Base-by-base conservation (phyloP, 495 filamentous ascomycete species). In the Neurospora tetrasperma region DNA sequence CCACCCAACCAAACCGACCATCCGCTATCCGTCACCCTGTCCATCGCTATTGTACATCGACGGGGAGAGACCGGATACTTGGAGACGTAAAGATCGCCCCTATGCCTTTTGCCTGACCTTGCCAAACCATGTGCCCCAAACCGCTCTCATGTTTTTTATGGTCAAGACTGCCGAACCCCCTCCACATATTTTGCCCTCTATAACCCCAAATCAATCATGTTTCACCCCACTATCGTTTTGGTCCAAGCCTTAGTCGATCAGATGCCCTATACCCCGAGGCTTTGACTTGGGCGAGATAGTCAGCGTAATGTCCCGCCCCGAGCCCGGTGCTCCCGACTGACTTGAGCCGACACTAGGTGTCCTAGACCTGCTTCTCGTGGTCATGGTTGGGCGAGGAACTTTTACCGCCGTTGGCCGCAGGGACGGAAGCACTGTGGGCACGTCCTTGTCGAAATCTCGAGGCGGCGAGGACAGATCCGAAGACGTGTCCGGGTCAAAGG, bases 281-380 rank as follows among this genome's bases (percentile, higher is more conserved):
- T 83, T 82, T 14, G 83, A 84, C 20, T 71, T 77, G 4, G 84
- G 83, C 8, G 84, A 85, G 48, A 85, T 82, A 0, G 84, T 84
- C n/a, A 76, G 76, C 7, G 59, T 40, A 16, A 77, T 41, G 71
- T 46, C 23, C 69, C 27, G 38, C 1, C 42, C 42, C 41, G 72
- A 20, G 9, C 59, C 62, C 6, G 71, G 73, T 7, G 73, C 42
- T 9, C 43, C 42, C 23, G 72, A 70, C 11, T 74, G 69, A 39
- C 71, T 76, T 9, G 73, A 71, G 48, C 54, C 40, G 41, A 42
- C 62, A 18, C 20, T 44, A 4, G 72, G 72, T 66, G 54, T 66
- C 7, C 54, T 35, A 66, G 54, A 66, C 27, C 54, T 66, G 54
- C 69, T 70, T 70, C 38, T 70, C 31, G 41, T 39, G 1, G 41